Evolutionary conservation across 106 monocot genomes (phyloP).

Genomic region (Acanthochlamys bracteata): DNA sequence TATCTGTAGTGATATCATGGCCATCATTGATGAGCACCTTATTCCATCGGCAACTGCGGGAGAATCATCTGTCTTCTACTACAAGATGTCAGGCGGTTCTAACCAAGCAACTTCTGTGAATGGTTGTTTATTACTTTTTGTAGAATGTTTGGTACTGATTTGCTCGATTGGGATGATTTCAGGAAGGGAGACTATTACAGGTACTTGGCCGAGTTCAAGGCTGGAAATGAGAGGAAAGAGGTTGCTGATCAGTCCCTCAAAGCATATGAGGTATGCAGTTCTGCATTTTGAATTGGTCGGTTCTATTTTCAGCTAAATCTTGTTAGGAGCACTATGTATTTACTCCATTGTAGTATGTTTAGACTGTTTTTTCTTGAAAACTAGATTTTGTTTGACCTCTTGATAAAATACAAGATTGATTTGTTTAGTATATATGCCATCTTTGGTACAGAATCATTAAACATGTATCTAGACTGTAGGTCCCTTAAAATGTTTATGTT

Average conservation of each 20-base stretch:
- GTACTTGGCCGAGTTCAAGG: conserved; percentile 52
- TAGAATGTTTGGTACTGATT: not conserved
- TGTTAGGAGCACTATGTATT: not conserved
- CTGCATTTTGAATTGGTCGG: not conserved
- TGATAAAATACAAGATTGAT: too few relatives aligned
- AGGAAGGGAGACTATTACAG: conserved; percentile 51
- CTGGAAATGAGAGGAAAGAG: conserved; percentile 45
- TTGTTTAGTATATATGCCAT: too few relatives aligned
- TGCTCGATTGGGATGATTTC: not conserved
- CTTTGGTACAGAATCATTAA: too few relatives aligned
- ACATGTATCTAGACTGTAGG: too few relatives aligned
- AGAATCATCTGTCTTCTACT: conserved; percentile 55
- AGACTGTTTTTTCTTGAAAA: not conserved
- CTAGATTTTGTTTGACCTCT: not conserved
- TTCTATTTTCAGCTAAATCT: not conserved
- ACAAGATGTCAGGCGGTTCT: conserved; percentile 38
- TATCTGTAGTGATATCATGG: conserved; percentile 46
- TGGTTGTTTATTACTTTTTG: not conserved
- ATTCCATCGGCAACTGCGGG: conserved; percentile 40
- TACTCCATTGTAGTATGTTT: not conserved
- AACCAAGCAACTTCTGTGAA: not conserved
- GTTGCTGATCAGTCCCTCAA: conserved; percentile 50
- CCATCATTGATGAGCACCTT: conserved; percentile 52
- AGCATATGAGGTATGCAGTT: conserved; percentile 38
- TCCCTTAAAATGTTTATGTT: too few relatives aligned